Evolutionary conservation across 2,329 filamentous ascomycete species (phyloP).

Genomic region (Ophiostoma perfectum): DNA sequence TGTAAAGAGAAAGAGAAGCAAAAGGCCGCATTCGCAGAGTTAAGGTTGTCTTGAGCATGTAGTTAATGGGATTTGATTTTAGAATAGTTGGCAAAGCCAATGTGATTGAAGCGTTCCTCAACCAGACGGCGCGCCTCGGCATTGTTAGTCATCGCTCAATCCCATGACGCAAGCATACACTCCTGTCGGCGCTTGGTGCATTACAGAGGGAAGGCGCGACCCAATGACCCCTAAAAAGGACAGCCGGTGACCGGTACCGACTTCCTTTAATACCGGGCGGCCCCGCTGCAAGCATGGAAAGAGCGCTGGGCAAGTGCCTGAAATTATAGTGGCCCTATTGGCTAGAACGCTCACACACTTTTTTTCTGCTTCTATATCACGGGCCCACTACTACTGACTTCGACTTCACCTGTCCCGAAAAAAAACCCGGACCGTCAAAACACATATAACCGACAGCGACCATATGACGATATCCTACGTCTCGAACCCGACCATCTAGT

Average conservation of each 20-base stretch:
- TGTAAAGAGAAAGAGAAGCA: neutral
- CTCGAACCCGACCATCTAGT: too few relatives aligned
- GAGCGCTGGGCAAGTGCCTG: neutral
- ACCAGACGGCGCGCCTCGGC: neutral
- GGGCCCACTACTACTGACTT: slow-evolving; percentile 4
- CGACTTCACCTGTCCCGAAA: slow-evolving; percentile 3
- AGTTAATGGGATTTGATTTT: too few relatives aligned
- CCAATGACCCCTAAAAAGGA: too few relatives aligned
- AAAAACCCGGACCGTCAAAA: neutral
- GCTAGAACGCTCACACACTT: slow-evolving; percentile 3
- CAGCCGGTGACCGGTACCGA: neutral
- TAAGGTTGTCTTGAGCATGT: too few relatives aligned
- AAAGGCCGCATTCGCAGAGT: neutral
- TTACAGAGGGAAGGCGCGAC: too few relatives aligned
- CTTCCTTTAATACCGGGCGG: slow-evolving; percentile 10
- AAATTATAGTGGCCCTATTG: slow-evolving; percentile 17
- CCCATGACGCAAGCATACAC: too few relatives aligned
- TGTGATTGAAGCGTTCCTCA: neutral
- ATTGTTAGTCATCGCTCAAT: neutral
- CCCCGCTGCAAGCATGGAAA: neutral
- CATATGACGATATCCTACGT: too few relatives aligned
- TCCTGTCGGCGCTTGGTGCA: too few relatives aligned
- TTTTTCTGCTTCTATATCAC: neutral
- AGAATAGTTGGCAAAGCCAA: too few relatives aligned
- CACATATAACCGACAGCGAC: neutral